Percentiles rank a stretch among this genome's conserved stretches.
phyloP scores from a whole-genome alignment of 192 early-diverging fungal species.

The Gryganskiella cystojenkinii region DNA sequence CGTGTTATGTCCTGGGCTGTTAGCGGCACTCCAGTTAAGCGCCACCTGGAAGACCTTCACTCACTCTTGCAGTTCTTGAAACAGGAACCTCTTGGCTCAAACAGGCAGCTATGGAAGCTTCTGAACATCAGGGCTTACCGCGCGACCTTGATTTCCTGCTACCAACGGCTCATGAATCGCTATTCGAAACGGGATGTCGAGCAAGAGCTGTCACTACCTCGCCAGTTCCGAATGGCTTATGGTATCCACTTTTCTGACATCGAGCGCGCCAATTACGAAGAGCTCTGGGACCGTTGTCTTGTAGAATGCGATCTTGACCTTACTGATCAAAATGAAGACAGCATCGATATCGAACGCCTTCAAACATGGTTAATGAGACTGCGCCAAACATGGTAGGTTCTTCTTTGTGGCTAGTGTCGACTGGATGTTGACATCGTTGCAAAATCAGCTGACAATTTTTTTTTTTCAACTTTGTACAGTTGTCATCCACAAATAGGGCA shows the following conservation, averaged over 20 bases:
- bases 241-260: slow-evolving; percentile 63
- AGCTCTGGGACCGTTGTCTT: slow-evolving; percentile 59
- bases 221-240: slow-evolving; percentile 58
- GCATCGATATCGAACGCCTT: slow-evolving; percentile 6
- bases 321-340: neutral
- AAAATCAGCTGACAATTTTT: neutral
- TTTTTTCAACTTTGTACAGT: slow-evolving; percentile 9
- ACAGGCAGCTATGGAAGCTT: slow-evolving; percentile 19
- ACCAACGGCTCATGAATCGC: slow-evolving; percentile 61
- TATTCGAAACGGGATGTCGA: slow-evolving; percentile 64
- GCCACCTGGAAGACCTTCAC: slow-evolving; percentile 59
- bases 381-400: slow-evolving; percentile 33
- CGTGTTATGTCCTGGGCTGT: slow-evolving; percentile 71
- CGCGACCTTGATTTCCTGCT: slow-evolving; percentile 33
- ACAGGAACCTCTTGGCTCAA: slow-evolving; percentile 46
- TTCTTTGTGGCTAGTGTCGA: no score
- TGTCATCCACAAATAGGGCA: slow-evolving; percentile 68
- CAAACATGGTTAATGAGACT: slow-evolving; percentile 34
- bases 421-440: no score
- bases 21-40: slow-evolving; percentile 67
- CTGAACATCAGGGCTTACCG: slow-evolving; percentile 26
- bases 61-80: slow-evolving; percentile 65
- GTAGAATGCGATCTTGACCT: slow-evolving; percentile 48
- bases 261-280: slow-evolving; percentile 69
- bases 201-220: slow-evolving; percentile 65